These are phyloP conservation scores for Penicillium lividum DNA, from an alignment of 495 filamentous ascomycete genomes.

Conservation along the genomic window DNA sequence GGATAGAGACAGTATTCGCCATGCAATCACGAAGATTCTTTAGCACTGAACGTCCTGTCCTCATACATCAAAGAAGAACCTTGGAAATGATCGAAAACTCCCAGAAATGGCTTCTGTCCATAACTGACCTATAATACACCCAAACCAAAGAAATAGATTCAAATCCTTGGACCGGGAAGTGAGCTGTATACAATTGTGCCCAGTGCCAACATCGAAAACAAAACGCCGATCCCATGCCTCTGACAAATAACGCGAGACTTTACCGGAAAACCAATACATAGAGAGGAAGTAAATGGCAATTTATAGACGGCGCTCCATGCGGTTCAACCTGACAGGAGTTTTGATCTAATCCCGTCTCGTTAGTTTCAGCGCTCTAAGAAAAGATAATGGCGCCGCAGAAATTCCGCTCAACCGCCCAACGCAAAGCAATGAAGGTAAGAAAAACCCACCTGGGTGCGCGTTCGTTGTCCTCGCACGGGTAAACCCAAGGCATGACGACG, in stretches of 20 bases:
- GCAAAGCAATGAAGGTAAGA: not conserved
- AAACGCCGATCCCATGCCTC: slow-evolving; percentile 47
- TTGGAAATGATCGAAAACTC: not conserved
- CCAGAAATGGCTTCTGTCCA: not conserved
- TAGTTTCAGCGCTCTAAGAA: slow-evolving; percentile 9
- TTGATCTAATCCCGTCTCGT: slow-evolving; percentile 53
- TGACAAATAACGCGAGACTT: slow-evolving; percentile 25
- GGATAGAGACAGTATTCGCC: slow-evolving; percentile 17
- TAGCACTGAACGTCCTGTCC: not conserved
- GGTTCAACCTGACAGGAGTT: slow-evolving; percentile 79
- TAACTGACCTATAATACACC: slow-evolving; percentile 34
- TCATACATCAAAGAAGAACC: too few relatives aligned
- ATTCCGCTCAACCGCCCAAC: not conserved
- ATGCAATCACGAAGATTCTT: slow-evolving; percentile 16
- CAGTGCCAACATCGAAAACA: slow-evolving; percentile 29
- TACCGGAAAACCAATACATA: slow-evolving; percentile 19
- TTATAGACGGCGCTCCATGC: slow-evolving; percentile 66
- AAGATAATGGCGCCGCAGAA: not conserved
- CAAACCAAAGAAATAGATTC: slow-evolving; percentile 18
- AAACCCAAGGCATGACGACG: slow-evolving; percentile 86
- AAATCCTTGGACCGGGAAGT: slow-evolving; percentile 14
- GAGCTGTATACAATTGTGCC: not conserved
- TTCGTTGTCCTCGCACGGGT: slow-evolving; percentile 85
- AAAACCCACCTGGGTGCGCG: slow-evolving; percentile 70
- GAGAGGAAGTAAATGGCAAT: slow-evolving; percentile 4